Evolutionary conservation across 1,284 basidiomycete genomes (phyloP).

Genomic region (Ustilago vetiveriae): DNA sequence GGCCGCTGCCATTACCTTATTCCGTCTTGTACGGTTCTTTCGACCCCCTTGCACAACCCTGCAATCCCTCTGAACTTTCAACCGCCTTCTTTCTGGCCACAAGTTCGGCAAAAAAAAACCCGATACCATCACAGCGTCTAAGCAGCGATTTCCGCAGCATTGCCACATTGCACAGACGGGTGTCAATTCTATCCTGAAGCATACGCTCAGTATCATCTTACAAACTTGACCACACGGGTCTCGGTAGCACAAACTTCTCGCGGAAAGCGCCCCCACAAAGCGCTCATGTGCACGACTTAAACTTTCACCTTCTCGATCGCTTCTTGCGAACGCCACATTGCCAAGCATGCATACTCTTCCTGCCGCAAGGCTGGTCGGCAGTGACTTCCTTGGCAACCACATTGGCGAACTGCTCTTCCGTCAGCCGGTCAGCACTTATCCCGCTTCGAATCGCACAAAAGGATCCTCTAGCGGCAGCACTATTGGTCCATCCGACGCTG

Average conservation of each 20-base stretch:
- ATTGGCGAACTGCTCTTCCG: slow-evolving; percentile 48
- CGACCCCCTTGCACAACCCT: background rate
- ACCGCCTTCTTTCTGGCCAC: slow-evolving; percentile 15
- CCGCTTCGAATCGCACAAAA: background rate
- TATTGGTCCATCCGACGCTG: slow-evolving; percentile 5
- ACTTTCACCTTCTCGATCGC: background rate
- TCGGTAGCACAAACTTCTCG: slow-evolving; percentile 5
- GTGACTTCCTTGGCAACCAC: slow-evolving; percentile 50
- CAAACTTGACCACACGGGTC: no score
- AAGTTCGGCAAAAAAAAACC: background rate
- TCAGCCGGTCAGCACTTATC: slow-evolving; percentile 19
- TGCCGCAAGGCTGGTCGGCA: slow-evolving; percentile 22
- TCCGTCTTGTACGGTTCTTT: background rate
- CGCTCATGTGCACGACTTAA: slow-evolving; percentile 31
- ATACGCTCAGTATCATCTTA: no score
- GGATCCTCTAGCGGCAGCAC: slow-evolving; percentile 23
- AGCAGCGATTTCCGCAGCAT: no score
- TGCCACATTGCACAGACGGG: no score
- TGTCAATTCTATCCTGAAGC: no score
- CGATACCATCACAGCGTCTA: no score
- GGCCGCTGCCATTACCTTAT: background rate
- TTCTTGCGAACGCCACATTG: slow-evolving; percentile 7
- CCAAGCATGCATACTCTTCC: slow-evolving; percentile 35
- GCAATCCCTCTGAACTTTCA: background rate
- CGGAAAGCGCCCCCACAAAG: no score